Evolutionary conservation across 768 basidiomycete genomes (phyloP), one percentile per base, ranked within the genome.

Genomic region (Boletus subcaerulescens): DNA sequence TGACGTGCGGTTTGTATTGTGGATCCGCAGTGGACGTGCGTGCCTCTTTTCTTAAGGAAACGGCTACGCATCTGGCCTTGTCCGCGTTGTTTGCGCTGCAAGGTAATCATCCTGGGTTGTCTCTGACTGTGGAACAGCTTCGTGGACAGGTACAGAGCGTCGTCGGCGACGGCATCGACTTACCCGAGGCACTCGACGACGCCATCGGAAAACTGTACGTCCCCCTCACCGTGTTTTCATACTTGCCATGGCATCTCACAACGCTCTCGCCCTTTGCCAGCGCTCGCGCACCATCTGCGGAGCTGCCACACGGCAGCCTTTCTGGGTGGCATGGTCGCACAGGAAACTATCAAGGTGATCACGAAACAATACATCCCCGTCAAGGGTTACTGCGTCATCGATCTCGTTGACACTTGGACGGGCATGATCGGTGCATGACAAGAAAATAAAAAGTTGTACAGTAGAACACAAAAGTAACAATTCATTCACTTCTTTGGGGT

Each of bases 301-400:
- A 96, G 63, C 73, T 98, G 4, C 96, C 96, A 94, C 60, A 94
- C 87, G 2, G 92, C 96, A 0, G 95, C 95, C 2, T 84, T 98
- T 65, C 76, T 98, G 1, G 97, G 97, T 2, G 97, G 97, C 3
- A 71, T 98, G 35, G 87, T 98, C 18, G 93, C 95, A 24, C 97
- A 99, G 63, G 97, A 99, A 68, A 85, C 86, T 7, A 98, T 98
- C 79, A 98, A 99, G 80, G 80, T 98, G 73, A 87, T 96, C 64
- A 99, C 96, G 53, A 85, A 84, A 64, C 97, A 99, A 71, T 99
- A 99, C 68, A 80, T 95, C 14, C 95, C 97, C 9, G 80, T 96
- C 58, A 83, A 87, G 57, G 91, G 92, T 14, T 87, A 87, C 60
- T 91, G 89, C 62, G 78, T 92, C 22, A 76, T 96, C 45, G 94